Evolutionary conservation across 768 basidiomycete genomes (phyloP), one percentile per base, ranked within the genome.

Genomic region (Lactarius akahatsu): DNA sequence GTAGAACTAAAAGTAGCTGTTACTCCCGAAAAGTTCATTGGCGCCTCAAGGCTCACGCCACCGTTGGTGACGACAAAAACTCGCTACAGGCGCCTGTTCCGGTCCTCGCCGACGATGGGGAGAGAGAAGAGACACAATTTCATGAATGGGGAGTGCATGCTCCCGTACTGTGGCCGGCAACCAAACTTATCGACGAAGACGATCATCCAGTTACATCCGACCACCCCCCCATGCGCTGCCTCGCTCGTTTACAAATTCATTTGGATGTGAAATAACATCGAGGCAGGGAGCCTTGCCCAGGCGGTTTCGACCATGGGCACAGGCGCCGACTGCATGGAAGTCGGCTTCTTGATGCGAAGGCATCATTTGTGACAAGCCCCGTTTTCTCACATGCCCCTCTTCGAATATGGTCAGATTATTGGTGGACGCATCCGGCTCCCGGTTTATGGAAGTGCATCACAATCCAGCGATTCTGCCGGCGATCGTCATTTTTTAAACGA

Each of bases 31-130:
- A 54, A 23, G n/a, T 26, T 60, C 54, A 13, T 57, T 23, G 26
- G 5, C 16, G 23, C 61, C 61, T 66, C 61, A 32, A 62, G 61
- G 65, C 15, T 52, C 65, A 57, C 47, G 23, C 61, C 62, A 43
- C 65, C 20, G 8, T n/a, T 52, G 32, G 38, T 50, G 61, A 62
- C 65, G 56, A 56, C 57, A 57, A 58, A 7, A 15, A 57, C 56
- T 57, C 18, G 47, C 45, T 34, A 56, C 65, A 62, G 45, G 20
- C 61, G 52, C 45, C 65, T 62, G 36, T 62, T 62, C 61, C 43
- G 45, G 34, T 26, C 55, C n/a, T 57, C 34, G 23, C 59, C 59
- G 45, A 50, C 18, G 8, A 6, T 32, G 55, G 23, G 41, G 10
- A 32, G 40, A 8, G 38, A 23, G 18, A 34, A 18, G 57, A 40